Base-by-base conservation (phyloP, 805 yeast genomes). In the Teunomyces lycoperdinae region DNA sequence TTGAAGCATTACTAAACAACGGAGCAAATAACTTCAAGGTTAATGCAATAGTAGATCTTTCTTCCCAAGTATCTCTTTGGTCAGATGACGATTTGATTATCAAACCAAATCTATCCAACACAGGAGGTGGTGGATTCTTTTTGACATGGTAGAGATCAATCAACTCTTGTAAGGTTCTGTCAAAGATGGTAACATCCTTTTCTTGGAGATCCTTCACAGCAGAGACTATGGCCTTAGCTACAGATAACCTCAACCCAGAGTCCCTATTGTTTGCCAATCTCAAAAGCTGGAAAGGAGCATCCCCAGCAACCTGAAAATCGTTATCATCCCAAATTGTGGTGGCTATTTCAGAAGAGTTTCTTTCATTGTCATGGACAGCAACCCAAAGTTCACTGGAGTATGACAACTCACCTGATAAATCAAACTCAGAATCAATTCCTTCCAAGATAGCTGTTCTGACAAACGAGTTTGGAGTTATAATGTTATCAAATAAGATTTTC, bases 281-380 rank as follows among this genome's bases (percentile, higher is more conserved):
- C 29, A 82, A 65, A 43, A 89, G 73, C 26, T 73, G 62, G 2
- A 58, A 50, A 0, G 87, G 74, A 1, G 84, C 71, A 3, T 68
- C 66, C 0, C 58, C 56, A 3, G 75, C 70, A 36, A 86, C 60
- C n/a, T 59, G 53, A 50, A 85, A 83, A 1, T 71, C 70, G 61
- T 83, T 88, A 55, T 90, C 96, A 30, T 80, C 78, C 97, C 97
- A 94, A 50, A 94, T 87, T 1, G 92, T 84, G 14, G 68, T 66
- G 0, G 97, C 97, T 13, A 85, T 58, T 24, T 80, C 84, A 4
- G 84, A 74, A 50, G 81, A 81, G 9, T 72, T 62, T 13, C 76
- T 77, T 43, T 84, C 89, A 41, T 81, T 84, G 61, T 90, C 96
- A 61, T 85, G 89, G 50, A 79, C 75, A 20, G 87, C 77, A 49